Evolutionary conservation across 2,329 filamentous ascomycete genomes (phyloP).

Genomic region (Lasiodiplodia hormozganensis): DNA sequence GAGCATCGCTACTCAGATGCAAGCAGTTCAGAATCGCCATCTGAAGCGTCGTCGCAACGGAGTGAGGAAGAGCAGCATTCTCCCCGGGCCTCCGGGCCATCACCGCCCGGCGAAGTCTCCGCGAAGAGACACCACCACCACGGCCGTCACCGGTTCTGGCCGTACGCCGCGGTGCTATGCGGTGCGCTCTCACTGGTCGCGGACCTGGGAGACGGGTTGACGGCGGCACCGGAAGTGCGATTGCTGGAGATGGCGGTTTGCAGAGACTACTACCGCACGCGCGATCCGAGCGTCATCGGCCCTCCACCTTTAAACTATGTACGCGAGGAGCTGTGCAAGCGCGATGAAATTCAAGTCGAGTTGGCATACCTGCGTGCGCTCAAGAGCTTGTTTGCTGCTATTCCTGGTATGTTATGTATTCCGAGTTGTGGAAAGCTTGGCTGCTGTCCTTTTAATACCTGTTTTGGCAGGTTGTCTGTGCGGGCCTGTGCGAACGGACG

Average conservation of each 20-base stretch:
- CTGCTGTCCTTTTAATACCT: neutral
- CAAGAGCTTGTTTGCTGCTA: neutral
- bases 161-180: constrained; percentile 5
- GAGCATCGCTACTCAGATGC: neutral
- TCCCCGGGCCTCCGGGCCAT: no score
- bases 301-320: constrained; percentile 24
- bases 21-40: neutral
- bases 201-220: constrained; percentile 25
- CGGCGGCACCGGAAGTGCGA: constrained; percentile 22
- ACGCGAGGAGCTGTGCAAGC: constrained; percentile 20
- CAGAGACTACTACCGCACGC: constrained; percentile 17
- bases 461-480: no score
- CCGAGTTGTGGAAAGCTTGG: neutral
- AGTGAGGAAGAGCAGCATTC: neutral
- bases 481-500: no score
- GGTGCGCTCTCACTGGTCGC: constrained; percentile 23
- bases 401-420: neutral
- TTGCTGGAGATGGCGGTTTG: constrained; percentile 27
- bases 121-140: neutral
- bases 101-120: no score
- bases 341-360: constrained; percentile 24
- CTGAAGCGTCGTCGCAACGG: neutral
- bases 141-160: neutral
- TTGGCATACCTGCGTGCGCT: constrained; percentile 23
- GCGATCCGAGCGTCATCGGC: constrained; percentile 9